These are phyloP conservation scores for Skeletonema grethae DNA, from an alignment of 108 stramenopile genomes.

Conservation along the genomic window DNA sequence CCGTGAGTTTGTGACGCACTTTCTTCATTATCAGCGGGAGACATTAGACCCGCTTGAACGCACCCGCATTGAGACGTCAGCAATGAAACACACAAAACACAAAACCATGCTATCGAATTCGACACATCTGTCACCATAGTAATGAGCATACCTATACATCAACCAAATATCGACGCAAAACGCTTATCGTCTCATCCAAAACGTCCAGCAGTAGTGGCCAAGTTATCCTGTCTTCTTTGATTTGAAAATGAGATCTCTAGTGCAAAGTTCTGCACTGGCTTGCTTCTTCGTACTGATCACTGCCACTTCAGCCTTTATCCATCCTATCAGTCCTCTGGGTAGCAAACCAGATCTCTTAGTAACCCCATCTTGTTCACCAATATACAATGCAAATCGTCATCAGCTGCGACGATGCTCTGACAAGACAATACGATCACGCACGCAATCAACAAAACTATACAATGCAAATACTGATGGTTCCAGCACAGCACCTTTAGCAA, in stretches of 20 bases:
- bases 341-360: not conserved
- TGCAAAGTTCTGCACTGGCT: not conserved
- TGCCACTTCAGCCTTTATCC: not conserved
- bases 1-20: too few species aligned
- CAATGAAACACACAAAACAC: too few species aligned
- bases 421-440: not conserved
- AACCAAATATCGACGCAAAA: too few species aligned
- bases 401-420: not conserved
- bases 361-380: not conserved
- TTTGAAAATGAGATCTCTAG: not conserved
- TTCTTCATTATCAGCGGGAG: too few species aligned
- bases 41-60: too few species aligned
- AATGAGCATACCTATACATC: too few species aligned
- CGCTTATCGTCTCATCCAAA: too few species aligned
- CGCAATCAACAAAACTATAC: not conserved
- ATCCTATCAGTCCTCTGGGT: not conserved
- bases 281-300: not conserved
- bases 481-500: not conserved
- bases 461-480: not conserved
- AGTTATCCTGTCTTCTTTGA: too few species aligned
- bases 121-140: too few species aligned
- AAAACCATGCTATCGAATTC: too few species aligned
- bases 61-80: too few species aligned
- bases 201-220: too few species aligned
- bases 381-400: not conserved